phyloP scores from a whole-genome alignment of 179 eudicot species.

The Heliamphora pulchella region DNA sequence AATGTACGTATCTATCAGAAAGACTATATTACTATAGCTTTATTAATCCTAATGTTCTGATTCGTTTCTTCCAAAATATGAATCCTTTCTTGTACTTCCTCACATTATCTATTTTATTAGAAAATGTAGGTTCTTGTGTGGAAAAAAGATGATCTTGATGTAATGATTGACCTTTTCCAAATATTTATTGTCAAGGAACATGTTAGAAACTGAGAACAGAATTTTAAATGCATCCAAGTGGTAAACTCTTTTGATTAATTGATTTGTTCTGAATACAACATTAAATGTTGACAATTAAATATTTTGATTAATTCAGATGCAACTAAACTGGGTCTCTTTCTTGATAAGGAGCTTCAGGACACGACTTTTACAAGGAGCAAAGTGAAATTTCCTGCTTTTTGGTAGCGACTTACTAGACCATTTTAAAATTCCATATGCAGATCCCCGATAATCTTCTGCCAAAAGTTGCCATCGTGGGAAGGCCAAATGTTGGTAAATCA shows the following conservation, averaged over 20 bases:
- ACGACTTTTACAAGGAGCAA: neutral
- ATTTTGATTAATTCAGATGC: neutral
- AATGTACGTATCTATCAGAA: neutral
- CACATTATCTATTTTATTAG: neutral
- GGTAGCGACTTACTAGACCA: slow-evolving; percentile 3
- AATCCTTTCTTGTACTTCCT: neutral
- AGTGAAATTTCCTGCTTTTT: slow-evolving; percentile 12
- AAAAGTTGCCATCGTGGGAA: slow-evolving; percentile 81
- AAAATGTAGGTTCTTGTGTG: neutral
- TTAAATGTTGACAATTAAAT: neutral
- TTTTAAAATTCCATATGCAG: slow-evolving; percentile 32
- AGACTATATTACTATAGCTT: neutral
- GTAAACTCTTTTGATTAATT: neutral
- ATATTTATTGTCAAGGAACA: neutral
- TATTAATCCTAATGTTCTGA: neutral
- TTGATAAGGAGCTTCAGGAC: neutral
- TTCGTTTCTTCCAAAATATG: neutral
- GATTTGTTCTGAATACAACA: neutral
- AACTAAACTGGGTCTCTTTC: neutral
- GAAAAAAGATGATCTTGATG: neutral
- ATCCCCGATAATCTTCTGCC: slow-evolving; percentile 91
- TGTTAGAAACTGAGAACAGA: neutral
- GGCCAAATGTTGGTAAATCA: slow-evolving; percentile 99
- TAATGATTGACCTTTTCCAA: neutral
- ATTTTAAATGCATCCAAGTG: neutral